Evolutionary conservation across 2,329 filamentous ascomycete genomes (phyloP).

Genomic region (Exophiala viscosa): DNA sequence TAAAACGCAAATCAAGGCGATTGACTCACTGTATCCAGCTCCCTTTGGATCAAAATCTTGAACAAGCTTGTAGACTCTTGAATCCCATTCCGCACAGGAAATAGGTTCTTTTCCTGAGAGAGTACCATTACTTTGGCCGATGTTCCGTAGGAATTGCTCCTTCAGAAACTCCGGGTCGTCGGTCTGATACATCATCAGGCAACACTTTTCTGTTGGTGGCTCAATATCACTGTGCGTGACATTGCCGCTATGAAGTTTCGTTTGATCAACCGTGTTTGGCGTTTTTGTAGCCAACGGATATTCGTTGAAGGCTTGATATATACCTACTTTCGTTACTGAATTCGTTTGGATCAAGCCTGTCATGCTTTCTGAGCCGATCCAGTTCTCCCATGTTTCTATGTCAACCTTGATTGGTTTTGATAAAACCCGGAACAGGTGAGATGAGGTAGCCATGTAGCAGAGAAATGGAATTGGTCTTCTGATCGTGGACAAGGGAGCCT

Average conservation of each 20-base stretch:
- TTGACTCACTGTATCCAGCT: not conserved
- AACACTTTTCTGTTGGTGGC: slow-evolving; percentile 4
- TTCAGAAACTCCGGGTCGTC: not conserved
- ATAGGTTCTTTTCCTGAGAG: not conserved
- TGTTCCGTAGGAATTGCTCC: not conserved
- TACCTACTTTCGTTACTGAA: not conserved
- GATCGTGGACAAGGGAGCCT: too few relatives aligned
- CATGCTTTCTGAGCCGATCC: slow-evolving; percentile 1
- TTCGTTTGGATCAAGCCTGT: not conserved
- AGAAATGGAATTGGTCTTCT: too few relatives aligned
- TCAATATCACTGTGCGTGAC: slow-evolving; percentile 4
- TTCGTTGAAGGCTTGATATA: slow-evolving; percentile 6
- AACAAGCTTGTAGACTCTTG: slow-evolving; percentile 3
- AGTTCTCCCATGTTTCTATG: not conserved
- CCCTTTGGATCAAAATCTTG: slow-evolving; percentile 6
- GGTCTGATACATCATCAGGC: slow-evolving; percentile 3
- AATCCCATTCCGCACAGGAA: not conserved
- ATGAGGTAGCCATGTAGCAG: not conserved
- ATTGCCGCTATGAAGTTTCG: not conserved
- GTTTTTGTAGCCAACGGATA: slow-evolving; percentile 4
- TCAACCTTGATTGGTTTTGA: not conserved
- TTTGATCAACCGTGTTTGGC: not conserved
- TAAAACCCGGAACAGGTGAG: not conserved
- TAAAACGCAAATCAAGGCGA: not conserved
- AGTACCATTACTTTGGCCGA: not conserved